Evolutionary conservation across 2,329 filamentous ascomycete species (phyloP).

Genomic region (Aulographum hederae): DNA sequence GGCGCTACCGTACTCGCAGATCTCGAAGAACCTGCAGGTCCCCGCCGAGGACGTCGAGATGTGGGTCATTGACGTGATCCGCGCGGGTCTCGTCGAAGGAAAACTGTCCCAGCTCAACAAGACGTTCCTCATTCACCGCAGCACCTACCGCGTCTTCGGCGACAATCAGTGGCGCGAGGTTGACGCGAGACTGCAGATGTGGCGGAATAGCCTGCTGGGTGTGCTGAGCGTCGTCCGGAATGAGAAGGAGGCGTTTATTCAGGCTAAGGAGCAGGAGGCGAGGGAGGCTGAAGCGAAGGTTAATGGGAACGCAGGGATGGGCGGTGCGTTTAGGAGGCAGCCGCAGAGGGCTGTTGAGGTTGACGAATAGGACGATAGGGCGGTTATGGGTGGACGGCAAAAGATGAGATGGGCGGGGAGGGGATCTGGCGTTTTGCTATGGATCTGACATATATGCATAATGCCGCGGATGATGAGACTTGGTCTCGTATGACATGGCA

Average conservation of each 20-base stretch:
- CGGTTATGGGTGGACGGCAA: too few relatives aligned
- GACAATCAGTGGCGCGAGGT: constrained; percentile 98
- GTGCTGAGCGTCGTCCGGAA: constrained; percentile 62
- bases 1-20: constrained; percentile 73
- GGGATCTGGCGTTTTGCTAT: too few relatives aligned
- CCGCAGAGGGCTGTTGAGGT: too few relatives aligned
- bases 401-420: too few relatives aligned
- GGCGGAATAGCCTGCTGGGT: constrained; percentile 63
- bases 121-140: constrained; percentile 88
- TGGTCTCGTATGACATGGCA: too few relatives aligned
- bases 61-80: constrained; percentile 98
- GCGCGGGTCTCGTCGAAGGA: constrained; percentile 85
- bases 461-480: too few relatives aligned
- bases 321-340: not conserved
- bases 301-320: constrained; percentile 7
- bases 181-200: constrained; percentile 74
- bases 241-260: constrained; percentile 64
- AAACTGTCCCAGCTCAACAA: constrained; percentile 86
- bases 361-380: too few relatives aligned
- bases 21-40: constrained; percentile 71
- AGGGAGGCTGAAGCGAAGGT: constrained; percentile 54
- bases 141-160: constrained; percentile 90
- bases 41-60: constrained; percentile 75
- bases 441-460: too few relatives aligned
- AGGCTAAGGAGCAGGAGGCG: constrained; percentile 59